Evolutionary conservation across 2,329 filamentous ascomycete species (phyloP), one percentile per base, ranked within the genome.

Genomic region (Diaporthe sp.): DNA sequence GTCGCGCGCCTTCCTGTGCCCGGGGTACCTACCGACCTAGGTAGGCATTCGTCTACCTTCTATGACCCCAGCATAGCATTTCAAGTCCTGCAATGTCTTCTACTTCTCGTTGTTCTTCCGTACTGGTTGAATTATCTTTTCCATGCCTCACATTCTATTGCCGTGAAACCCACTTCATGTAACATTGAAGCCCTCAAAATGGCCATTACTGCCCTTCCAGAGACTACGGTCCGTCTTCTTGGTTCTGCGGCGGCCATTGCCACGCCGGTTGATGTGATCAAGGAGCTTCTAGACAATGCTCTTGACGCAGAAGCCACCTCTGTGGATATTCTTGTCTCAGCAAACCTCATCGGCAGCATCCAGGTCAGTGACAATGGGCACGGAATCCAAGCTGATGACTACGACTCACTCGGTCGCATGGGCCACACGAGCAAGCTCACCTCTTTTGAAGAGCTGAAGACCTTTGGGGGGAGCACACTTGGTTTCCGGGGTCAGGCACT

Each of bases 401-500:
- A 92, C 51, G 83, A 88, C 22, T 81, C 87, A 7, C 86, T 95
- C 2, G 93, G 92, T n/a, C 88, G 88, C 72, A 88, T 87, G n/a
- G 90, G 92, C 42, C 90, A 93, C 79, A 96, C 94, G 1, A 95
- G 93, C 86, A 96, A 96, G 83, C 87, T 96, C 58, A 85, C 84
- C 67, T 85, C 85, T n/a, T 90, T 93, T 74, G 87, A 90, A 0
- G 92, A 95, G 68, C 84, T 95, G 51, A 86, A 84, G 69, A 81
- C 80, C 2, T 84, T 92, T 28, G 91, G 89, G 10, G 88, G 89
- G 1, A 86, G 84, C 58, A 92, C 88, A 44, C 87, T 96, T n/a
- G 94, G 94, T 2, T 96, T 96, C 80, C 90, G 94, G 49, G 94
- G 94, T 28, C 91, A 95, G 80, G 94, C 94, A 22, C 84, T 96